phyloP scores from a whole-genome alignment of 345 rosid species.

The Dimocarpus longan region DNA sequence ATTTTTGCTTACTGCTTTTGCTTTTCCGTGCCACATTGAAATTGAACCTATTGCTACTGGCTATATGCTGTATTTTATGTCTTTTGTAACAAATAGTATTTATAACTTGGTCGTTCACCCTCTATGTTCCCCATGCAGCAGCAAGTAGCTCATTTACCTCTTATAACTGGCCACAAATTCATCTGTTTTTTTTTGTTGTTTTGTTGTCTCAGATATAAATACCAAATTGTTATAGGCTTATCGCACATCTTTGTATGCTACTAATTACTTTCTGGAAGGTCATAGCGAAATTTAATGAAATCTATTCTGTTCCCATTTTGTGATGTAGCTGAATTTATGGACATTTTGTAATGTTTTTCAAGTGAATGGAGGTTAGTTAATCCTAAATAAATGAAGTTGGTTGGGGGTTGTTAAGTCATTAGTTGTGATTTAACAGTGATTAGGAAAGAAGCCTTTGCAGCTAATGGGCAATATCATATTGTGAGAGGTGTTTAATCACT shows the following conservation, averaged over 20 bases:
- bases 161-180: background rate
- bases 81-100: background rate
- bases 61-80: background rate
- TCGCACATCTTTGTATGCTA: background rate
- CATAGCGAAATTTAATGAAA: background rate
- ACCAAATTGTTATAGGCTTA: no score
- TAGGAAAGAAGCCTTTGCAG: background rate
- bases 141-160: conserved; percentile 5
- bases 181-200: background rate
- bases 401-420: background rate
- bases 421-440: background rate
- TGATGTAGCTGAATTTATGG: conserved; percentile 3
- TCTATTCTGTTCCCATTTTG: background rate
- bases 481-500: background rate
- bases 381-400: background rate
- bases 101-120: background rate
- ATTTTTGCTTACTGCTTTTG: background rate
- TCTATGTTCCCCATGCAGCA: background rate
- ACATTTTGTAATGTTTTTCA: background rate
- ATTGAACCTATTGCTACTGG: background rate
- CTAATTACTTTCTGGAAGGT: background rate
- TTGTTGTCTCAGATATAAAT: background rate
- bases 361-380: background rate
- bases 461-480: background rate
- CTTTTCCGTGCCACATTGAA: background rate